Conservation (phyloP, 768 basidiomycete species). For the Daedaleopsis nitida region DNA sequence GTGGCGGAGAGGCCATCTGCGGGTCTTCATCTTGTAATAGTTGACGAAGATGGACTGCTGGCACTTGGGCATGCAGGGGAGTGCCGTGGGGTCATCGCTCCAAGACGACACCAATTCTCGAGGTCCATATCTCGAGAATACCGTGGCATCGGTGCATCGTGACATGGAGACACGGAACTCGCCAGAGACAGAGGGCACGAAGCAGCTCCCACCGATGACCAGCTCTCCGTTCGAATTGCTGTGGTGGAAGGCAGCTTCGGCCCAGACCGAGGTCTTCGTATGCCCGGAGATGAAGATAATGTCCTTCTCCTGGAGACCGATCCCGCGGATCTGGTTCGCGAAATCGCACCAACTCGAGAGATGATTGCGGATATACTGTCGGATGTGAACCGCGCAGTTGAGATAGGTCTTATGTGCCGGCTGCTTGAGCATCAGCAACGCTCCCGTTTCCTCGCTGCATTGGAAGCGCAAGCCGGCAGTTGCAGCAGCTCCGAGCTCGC, state of each 20-base stretch:
- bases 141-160: not conserved
- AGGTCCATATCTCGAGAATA: not conserved
- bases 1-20: not conserved
- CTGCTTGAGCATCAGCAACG: conserved; percentile 8
- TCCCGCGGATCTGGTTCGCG: not conserved
- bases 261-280: conserved; percentile 2
- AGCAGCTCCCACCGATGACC: not conserved
- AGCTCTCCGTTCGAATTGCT: not conserved
- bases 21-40: conserved; percentile 15
- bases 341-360: not conserved
- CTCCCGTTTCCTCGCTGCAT: conserved; percentile 11
- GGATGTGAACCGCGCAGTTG: not conserved
- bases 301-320: conserved; percentile 2
- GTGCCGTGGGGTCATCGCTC: not conserved
- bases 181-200: not conserved
- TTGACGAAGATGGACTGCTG: conserved; percentile 16
- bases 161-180: not conserved
- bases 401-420: not conserved
- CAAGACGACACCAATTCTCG: not conserved
- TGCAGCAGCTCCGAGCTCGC: not conserved
- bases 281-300: conserved; percentile 5
- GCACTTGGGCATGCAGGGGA: not conserved
- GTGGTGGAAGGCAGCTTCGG: conserved; percentile 2
- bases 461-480: conserved; percentile 3
- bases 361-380: not conserved